Evolutionary conservation across 2,329 filamentous ascomycete species (phyloP).

Genomic region (Aspergillus terreus): DNA sequence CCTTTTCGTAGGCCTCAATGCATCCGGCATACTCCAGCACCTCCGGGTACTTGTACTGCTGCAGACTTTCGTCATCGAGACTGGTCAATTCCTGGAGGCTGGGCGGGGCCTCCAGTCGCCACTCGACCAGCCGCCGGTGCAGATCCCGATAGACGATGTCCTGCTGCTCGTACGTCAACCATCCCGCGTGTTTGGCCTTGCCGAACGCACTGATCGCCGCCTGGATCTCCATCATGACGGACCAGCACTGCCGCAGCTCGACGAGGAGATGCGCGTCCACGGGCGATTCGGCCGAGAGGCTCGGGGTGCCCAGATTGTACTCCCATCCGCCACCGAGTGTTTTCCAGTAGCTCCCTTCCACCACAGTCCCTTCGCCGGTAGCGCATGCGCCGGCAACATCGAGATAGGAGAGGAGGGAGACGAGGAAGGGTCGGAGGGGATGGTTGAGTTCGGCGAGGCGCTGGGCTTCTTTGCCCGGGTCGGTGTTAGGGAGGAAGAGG

Average conservation of each 20-base stretch:
- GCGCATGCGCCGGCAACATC: constrained; percentile 39
- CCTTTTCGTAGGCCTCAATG: constrained; percentile 36
- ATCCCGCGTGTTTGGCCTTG: constrained; percentile 26
- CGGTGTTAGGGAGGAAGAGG: constrained; percentile 25
- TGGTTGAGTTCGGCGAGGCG: constrained; percentile 30
- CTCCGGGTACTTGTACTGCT: constrained; percentile 25
- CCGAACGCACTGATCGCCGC: constrained; percentile 30
- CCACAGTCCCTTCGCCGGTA: constrained; percentile 34
- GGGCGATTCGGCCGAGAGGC: constrained; percentile 18
- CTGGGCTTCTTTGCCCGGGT: constrained; percentile 23
- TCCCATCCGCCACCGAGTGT: constrained; percentile 37
- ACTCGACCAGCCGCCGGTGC: constrained; percentile 24
- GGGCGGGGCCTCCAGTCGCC: constrained; percentile 27
- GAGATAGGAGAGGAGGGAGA: constrained; percentile 38
- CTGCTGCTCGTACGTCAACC: constrained; percentile 26
- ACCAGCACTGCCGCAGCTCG: constrained; percentile 30
- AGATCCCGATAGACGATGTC: constrained; percentile 28
- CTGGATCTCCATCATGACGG: constrained; percentile 33
- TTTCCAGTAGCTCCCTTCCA: constrained; percentile 38
- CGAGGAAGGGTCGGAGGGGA: constrained; percentile 34
- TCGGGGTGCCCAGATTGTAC: constrained; percentile 33
- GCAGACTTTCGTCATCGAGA: constrained; percentile 26
- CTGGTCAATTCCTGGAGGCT: constrained; percentile 24
- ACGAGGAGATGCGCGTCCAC: constrained; percentile 21
- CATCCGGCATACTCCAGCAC: constrained; percentile 33